Percentiles rank a stretch among this genome's conserved stretches.
phyloP scores from a whole-genome alignment of 2,329 filamentous ascomycete genomes.

The Moelleriella libera region DNA sequence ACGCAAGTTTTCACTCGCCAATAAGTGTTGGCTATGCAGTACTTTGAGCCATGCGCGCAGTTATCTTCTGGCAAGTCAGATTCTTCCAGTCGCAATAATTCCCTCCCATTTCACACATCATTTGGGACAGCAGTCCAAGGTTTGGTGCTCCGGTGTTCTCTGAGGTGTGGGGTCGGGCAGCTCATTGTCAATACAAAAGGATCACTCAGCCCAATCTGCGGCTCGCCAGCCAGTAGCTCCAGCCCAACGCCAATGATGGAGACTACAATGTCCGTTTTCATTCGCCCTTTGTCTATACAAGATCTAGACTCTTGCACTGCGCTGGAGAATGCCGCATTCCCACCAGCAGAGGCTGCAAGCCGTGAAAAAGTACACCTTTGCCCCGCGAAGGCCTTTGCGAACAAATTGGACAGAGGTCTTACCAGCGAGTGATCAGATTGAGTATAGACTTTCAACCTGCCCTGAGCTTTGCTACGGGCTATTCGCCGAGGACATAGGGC shows the following conservation, averaged over 20 bases:
- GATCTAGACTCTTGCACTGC: constrained; percentile 11
- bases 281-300: constrained; percentile 8
- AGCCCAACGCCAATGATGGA: not conserved
- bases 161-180: no score
- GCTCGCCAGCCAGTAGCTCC: no score
- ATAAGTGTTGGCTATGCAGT: no score
- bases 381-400: not conserved
- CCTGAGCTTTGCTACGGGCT: constrained; percentile 14
- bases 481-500: constrained; percentile 5
- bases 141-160: no score
- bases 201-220: no score
- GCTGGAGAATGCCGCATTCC: constrained; percentile 15
- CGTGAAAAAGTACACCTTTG: constrained; percentile 11
- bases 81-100: no score
- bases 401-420: not conserved
- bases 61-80: no score
- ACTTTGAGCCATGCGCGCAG: no score
- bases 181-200: no score
- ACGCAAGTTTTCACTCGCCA: no score
- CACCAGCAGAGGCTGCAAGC: constrained; percentile 13
- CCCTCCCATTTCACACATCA: no score
- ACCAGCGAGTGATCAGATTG: constrained; percentile 9
- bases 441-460: constrained; percentile 13
- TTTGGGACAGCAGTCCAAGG: no score
- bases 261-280: constrained; percentile 5